These are phyloP conservation scores for Zanthoxylum bungeanum DNA, from an alignment of 345 rosid genomes.

Conservation along the genomic window DNA sequence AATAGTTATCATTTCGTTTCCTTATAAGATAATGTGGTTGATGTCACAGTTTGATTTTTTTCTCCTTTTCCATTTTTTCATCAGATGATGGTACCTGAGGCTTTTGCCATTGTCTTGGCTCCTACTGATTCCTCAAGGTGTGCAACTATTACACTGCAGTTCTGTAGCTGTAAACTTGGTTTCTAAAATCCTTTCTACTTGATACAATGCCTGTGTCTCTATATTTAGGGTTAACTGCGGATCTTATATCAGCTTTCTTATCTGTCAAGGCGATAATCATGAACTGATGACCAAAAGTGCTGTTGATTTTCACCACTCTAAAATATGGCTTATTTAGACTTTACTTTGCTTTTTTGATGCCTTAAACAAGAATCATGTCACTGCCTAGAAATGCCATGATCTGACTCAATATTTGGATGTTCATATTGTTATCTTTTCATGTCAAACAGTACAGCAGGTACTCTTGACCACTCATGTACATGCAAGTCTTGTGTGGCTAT, in stretches of 20 bases:
- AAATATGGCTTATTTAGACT: not conserved
- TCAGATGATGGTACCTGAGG: slow-evolving; percentile 88
- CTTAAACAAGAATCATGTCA: not conserved
- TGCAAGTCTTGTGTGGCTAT: not conserved
- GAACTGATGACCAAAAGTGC: not conserved
- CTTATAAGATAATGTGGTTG: not conserved
- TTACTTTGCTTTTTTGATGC: not conserved
- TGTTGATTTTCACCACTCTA: not conserved
- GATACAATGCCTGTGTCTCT: not conserved
- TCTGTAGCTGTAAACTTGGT: not conserved
- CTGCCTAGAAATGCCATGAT: not conserved
- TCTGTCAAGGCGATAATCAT: not conserved
- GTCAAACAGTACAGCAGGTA: not conserved
- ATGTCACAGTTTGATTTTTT: not conserved
- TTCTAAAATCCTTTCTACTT: not conserved
- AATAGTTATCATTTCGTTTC: not conserved
- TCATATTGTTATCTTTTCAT: not conserved
- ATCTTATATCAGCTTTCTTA: not conserved
- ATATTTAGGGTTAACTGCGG: not conserved
- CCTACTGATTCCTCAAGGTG: slow-evolving; percentile 83
- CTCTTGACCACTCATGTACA: not conserved
- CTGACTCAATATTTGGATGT: not conserved
- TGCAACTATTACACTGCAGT: slow-evolving; percentile 6
- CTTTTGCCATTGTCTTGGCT: slow-evolving; percentile 89
- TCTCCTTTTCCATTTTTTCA: not conserved